Percentiles rank a stretch among this genome's conserved stretches.
These are phyloP conservation scores for Saccharomyces hybrid DNA, from an alignment of 1,139 yeast species.

Conservation along the genomic window DNA sequence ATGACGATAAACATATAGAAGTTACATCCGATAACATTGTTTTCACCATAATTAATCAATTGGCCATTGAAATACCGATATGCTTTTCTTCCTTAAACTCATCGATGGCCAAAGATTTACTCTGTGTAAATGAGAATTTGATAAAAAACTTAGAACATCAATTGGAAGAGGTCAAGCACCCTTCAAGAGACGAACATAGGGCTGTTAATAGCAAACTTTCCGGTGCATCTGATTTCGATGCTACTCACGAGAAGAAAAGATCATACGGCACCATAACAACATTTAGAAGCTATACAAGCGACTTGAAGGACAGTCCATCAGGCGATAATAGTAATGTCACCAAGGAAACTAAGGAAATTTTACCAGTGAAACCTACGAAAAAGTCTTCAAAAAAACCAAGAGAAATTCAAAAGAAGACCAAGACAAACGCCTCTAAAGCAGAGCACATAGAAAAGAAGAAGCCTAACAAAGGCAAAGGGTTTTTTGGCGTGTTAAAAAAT, in stretches of 20 bases:
- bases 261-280: conserved; percentile 30
- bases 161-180: background rate
- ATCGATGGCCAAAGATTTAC: conserved; percentile 9
- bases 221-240: conserved; percentile 1
- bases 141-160: conserved; percentile 6
- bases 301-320: conserved; percentile 12
- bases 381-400: background rate
- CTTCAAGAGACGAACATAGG: background rate
- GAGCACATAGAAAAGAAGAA: background rate
- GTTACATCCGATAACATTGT: conserved; percentile 12
- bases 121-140: conserved; percentile 6
- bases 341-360: background rate
- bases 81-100: conserved; percentile 14
- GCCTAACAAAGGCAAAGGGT: conserved; percentile 5
- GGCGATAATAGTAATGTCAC: background rate
- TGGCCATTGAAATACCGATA: conserved; percentile 8
- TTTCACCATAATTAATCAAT: conserved; percentile 11
- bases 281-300: conserved; percentile 26
- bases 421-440: background rate
- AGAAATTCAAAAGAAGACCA: background rate
- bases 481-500: conserved; percentile 13
- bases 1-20: conserved; percentile 5
- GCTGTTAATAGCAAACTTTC: background rate
- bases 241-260: conserved; percentile 15
- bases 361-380: background rate